A percentile compares a stretch with the other conserved stretches of the same genome.
phyloP scores from a whole-genome alignment of 2,329 filamentous ascomycete genomes.

The Ramichloridium luteum region DNA sequence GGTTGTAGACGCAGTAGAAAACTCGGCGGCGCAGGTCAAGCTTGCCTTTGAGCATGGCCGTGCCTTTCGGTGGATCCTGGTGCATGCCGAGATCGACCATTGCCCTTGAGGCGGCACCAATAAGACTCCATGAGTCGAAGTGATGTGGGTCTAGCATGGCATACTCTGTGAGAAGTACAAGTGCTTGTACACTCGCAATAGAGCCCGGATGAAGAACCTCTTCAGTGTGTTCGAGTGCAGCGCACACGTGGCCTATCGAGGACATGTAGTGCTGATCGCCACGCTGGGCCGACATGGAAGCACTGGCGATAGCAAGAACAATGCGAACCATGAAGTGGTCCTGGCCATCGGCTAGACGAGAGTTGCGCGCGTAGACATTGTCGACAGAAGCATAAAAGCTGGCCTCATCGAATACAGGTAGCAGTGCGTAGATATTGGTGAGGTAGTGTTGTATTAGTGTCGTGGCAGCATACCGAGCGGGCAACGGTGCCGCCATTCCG shows the following conservation, averaged over 20 bases:
- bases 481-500: slow-evolving; percentile 48
- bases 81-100: slow-evolving; percentile 85
- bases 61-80: slow-evolving; percentile 69
- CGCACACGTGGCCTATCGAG: slow-evolving; percentile 47
- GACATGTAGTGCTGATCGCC: slow-evolving; percentile 52
- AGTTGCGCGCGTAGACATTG: slow-evolving; percentile 62
- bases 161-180: slow-evolving; percentile 78
- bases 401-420: slow-evolving; percentile 74
- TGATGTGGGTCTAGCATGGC: slow-evolving; percentile 80
- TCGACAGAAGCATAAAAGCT: slow-evolving; percentile 67
- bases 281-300: slow-evolving; percentile 55
- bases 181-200: slow-evolving; percentile 71
- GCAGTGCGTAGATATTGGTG: slow-evolving; percentile 63
- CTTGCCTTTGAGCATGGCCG: slow-evolving; percentile 53
- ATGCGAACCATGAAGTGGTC: slow-evolving; percentile 83
- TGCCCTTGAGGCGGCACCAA: slow-evolving; percentile 78
- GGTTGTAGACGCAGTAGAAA: slow-evolving; percentile 80
- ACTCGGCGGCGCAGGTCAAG: slow-evolving; percentile 70
- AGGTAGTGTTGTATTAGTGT: slow-evolving; percentile 73
- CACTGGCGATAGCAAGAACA: slow-evolving; percentile 73
- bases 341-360: slow-evolving; percentile 47
- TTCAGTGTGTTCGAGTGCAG: slow-evolving; percentile 66
- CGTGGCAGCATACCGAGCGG: slow-evolving; percentile 55
- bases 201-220: slow-evolving; percentile 76
- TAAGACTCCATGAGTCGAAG: slow-evolving; percentile 88